A percentile compares a stretch with the other conserved stretches of the same genome.
These are phyloP conservation scores for Purshia tridentata DNA, from an alignment of 306 rosid genomes.

Conservation along the genomic window DNA sequence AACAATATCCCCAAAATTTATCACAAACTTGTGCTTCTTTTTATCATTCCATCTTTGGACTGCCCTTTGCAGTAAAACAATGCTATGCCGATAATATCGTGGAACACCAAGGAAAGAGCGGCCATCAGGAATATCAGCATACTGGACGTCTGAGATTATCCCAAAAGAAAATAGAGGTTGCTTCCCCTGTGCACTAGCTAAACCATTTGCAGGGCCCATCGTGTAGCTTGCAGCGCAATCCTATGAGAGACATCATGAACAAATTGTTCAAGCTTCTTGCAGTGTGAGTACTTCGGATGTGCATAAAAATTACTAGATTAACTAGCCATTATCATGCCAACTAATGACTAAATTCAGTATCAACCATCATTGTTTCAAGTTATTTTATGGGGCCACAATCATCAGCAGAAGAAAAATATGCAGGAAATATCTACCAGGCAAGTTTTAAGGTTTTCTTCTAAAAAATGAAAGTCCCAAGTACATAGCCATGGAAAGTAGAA, in stretches of 20 bases:
- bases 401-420: not conserved
- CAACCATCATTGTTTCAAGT: not conserved
- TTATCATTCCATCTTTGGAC: conserved; percentile 67
- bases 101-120: conserved; percentile 82
- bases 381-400: not conserved
- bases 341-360: not conserved
- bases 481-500: not conserved
- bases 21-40: conserved; percentile 55
- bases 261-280: conserved; percentile 19
- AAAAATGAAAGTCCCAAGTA: not conserved
- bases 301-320: not conserved
- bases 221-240: conserved; percentile 34
- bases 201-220: conserved; percentile 55
- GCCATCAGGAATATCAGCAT: conserved; percentile 88
- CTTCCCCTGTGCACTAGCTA: conserved; percentile 32
- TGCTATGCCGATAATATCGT: conserved; percentile 79
- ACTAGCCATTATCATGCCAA: not conserved
- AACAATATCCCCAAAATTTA: conserved; percentile 84
- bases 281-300: conserved; percentile 1
- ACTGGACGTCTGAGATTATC: conserved; percentile 84
- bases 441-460: not conserved
- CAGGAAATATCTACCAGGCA: not conserved
- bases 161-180: conserved; percentile 79
- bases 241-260: conserved; percentile 31
- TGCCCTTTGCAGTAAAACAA: conserved; percentile 69